These are phyloP conservation scores for Paraurostyla sp. DNA, from an alignment of 73 alveolate genomes.

Conservation along the genomic window DNA sequence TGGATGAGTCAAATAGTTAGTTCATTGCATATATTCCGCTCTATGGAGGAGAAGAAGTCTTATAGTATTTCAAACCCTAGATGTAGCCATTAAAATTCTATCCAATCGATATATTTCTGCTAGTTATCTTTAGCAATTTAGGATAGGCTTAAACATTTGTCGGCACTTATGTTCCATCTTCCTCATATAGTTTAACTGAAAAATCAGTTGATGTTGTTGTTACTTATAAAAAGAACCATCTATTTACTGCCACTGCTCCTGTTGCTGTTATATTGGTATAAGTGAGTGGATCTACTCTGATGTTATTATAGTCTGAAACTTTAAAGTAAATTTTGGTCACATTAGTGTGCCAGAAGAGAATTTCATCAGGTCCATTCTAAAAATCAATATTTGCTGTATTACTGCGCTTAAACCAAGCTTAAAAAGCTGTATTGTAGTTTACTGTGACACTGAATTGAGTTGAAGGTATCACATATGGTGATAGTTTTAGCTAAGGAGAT, in stretches of 20 bases:
- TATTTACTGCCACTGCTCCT: background rate
- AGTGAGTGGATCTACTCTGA: background rate
- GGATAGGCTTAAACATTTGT: background rate
- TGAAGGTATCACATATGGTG: background rate
- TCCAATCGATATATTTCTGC: background rate
- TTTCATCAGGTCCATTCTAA: background rate
- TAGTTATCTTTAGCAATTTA: background rate
- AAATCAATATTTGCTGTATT: background rate
- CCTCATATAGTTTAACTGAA: background rate
- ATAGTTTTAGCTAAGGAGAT: background rate
- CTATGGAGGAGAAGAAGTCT: background rate
- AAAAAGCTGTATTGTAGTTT: background rate
- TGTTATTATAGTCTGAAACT: background rate
- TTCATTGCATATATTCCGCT: background rate
- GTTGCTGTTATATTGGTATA: background rate
- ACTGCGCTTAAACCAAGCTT: background rate
- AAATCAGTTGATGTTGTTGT: background rate
- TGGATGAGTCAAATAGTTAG: background rate
- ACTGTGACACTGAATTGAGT: background rate
- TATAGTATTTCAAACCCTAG: conserved; percentile 3
- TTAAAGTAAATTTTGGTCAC: background rate
- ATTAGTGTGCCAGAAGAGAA: background rate
- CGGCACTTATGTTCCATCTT: background rate
- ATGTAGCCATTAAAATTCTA: background rate
- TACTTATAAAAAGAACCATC: background rate